Evolutionary conservation across 2,329 filamentous ascomycete genomes (phyloP), one percentile per base, ranked within the genome.

Genomic region (Boeremia exigua): DNA sequence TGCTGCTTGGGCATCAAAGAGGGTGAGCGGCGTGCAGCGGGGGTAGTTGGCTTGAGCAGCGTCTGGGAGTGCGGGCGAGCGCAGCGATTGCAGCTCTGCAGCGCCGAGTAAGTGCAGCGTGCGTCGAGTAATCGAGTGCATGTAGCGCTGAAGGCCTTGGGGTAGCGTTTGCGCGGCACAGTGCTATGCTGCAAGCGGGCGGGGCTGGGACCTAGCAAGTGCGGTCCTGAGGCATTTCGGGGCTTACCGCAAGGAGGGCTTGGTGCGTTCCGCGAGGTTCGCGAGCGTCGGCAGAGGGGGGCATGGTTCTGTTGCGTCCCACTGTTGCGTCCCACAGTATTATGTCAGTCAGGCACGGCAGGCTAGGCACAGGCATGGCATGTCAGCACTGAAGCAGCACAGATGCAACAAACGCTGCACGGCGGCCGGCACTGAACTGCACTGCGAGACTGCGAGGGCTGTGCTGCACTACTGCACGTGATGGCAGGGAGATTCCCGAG

Each of bases 121-220:
- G 39, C 38, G 32, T 23, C n/a, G 39, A 27, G 32, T 45, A 38
- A 38, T 23, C n/a, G 39, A 27, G 32, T 38, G 42, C 25, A 12
- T 34, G 44, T 49, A 45, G 45, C 33, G 51, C 49, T 54, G 51
- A 39, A 34, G 51, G 39, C 38, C 23, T 38, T 43, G 45, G 46
- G 46, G 29, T 56, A 50, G 53, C 25, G 42, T 50, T 53, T 56
- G 42, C 43, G 53, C 53, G 30, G 47, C 43, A 56, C 42, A n/a
- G 40, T 51, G 53, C 53, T 56, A 56, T 34, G 10, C 42, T 56
- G 46, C 43, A 56, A 56, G 36, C 32, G 42, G 42, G 43, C 11
- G 23, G 53, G 44, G 42, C 47, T 47, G 53, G 17, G 11, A 17
- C 17, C 19, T 14, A 23, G 48, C 27, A 25, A 17, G 23, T 37